Base-by-base conservation (phyloP, 2,329 filamentous ascomycete species). In the Botrytis elliptica region DNA sequence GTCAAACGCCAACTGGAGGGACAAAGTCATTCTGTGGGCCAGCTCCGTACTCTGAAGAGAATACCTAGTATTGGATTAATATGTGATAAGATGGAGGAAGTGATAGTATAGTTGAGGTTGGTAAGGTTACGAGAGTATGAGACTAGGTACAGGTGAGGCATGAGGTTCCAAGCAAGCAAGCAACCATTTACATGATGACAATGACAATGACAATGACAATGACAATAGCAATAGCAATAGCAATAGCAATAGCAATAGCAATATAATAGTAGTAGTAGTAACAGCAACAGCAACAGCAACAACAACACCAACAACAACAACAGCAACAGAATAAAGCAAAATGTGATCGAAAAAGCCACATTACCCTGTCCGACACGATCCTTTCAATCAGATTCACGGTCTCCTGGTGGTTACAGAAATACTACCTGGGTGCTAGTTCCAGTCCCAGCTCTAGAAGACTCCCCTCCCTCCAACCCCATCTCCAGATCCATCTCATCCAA, bases 1-100 rank as follows among this genome's bases (percentile, higher is more conserved):
- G 69, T 52, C 69, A 71, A 71, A 71, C 57, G 42, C 42, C 69
- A 71, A 62, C 57, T 62, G 42, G 68, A 40, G 49, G 25, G 36
- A 55, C 38, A 8, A 20, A 9, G 18, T n/a, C n/a, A 55, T 44
- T 36, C 29, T 29, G 18, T 46, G 60, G 22, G 60, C 36, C 29
- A 70, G 3, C 46, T 22, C 46, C 3, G 33, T 12, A 55, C 18
- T 5, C 16, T 1, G 49, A 18, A 38, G 33, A 38, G 36, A 38
- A 38, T 14, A 29, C 29, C 29, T 29, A 29, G 29, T 29, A n/a
- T 52, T n/a, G 16, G 52, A 49, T n/a, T 9, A 18, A 44, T 8
- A 8, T 36, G 40, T 40, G 59, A 62, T 22, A 40, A 14, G 59
- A n/a, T 62, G 29, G 38, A 64, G 14, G 38, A 64, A n/a, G 18